Conservation (phyloP, 208 protist species). For the Crithidia acanthocephali region DNA sequence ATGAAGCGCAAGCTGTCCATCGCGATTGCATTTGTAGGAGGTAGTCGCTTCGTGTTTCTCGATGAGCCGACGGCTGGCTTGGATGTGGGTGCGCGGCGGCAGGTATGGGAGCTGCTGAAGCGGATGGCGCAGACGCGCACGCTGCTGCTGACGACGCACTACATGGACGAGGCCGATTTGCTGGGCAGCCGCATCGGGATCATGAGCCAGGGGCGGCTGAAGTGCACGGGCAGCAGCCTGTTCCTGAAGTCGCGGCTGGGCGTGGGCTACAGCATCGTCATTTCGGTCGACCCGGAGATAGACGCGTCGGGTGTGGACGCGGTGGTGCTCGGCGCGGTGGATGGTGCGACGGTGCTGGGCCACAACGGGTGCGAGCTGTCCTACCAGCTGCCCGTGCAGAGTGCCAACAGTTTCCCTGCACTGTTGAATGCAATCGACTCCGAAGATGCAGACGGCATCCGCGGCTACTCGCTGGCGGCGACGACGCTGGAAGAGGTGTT, state of each 20-base stretch:
- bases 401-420: constrained; percentile 34
- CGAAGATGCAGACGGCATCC: constrained; percentile 48
- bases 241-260: constrained; percentile 61
- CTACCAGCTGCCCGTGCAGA: constrained; percentile 45
- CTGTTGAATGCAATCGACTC: constrained; percentile 40
- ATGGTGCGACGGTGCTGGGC: constrained; percentile 24
- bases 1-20: constrained; percentile 90
- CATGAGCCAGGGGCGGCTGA: constrained; percentile 65
- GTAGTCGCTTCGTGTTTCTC: constrained; percentile 79
- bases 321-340: constrained; percentile 30
- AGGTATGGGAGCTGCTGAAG: constrained; percentile 82
- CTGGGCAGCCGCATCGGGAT: constrained; percentile 94
- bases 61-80: constrained; percentile 93
- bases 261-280: constrained; percentile 58
- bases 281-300: constrained; percentile 40
- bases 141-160: constrained; percentile 91
- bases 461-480: constrained; percentile 58
- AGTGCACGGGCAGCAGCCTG: constrained; percentile 61
- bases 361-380: constrained; percentile 43
- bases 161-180: constrained; percentile 98
- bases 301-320: constrained; percentile 29
- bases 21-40: constrained; percentile 86
- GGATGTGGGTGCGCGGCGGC: constrained; percentile 78
- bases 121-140: constrained; percentile 50
- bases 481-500: constrained; percentile 86